Base-by-base conservation (phyloP, 345 rosid genomes). In the Heritiera littoralis region DNA sequence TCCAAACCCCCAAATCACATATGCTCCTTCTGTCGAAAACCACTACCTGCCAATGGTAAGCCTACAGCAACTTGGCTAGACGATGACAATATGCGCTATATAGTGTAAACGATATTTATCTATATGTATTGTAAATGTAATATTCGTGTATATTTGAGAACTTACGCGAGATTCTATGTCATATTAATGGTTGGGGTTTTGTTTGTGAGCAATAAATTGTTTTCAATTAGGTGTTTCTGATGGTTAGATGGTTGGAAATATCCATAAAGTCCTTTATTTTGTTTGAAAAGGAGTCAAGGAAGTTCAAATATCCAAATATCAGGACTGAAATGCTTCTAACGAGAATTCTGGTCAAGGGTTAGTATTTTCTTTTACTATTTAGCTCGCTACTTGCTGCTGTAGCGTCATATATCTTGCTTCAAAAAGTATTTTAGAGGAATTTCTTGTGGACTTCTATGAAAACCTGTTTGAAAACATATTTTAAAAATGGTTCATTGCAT, bases 311-410 rank as follows among this genome's bases (percentile, higher is more conserved):
- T 88, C 93, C 94, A 1, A 84, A 69, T 60, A 89, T 94, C 0
- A 96, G 99, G 17, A 92, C 96, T 1, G 99, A 95, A 87, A 87
- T 94, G 7, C 87, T 95, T 85, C 88, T 95, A 20, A 87, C 90
- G 96, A 98, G 99, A 77, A 89, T 95, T 83, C 86, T 93, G 82
- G 91, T 93, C 23, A 98, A 92, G 88, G 97, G 99, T 93, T 79
- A 80, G 92, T 80, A 23, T 54, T n/a, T 43, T 68, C 15, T 41
- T 55, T 73, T 35, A n/a, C 65, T 35, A n/a, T 70, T 35, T 38
- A 10, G 63, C 30, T 52, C 30, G 17, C 23, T 54, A 17, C 45
- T 32, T 76, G 59, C 46, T 40, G 66, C 46, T 45, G 51, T 40
- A n/a, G 20, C 18, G 38, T 73, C 15, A 60, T 13, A 60, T 46